Base-by-base conservation (phyloP, 441 rosid species). In the Viola pubescens region DNA sequence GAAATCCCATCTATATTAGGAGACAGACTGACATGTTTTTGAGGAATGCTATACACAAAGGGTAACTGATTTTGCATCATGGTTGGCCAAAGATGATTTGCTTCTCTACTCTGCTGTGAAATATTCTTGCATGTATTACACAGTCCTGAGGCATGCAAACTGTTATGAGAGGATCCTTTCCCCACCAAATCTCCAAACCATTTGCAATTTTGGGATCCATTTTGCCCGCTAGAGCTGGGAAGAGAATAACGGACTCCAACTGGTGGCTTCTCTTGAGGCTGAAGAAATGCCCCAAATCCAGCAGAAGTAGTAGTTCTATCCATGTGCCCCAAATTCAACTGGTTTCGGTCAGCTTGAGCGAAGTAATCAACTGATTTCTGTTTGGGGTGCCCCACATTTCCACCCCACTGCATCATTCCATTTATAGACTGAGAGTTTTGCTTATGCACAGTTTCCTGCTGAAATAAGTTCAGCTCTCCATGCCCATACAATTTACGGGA, bases 121-220 rank as follows among this genome's bases (percentile, higher is more conserved):
- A 64, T 69, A 63, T 72, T 72, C 72, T 81, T 80, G 77, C 86
- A 80, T 4, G 81, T 58, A 56, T 69, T 70, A 53, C 83, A 82
- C 51, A 65, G 62, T 56, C 79, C 74, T 37, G 79, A 53, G 44
- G 68, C 55, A 71, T 73, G 78, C 59, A 69, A 48, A 58, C 71
- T 71, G n/a, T 70, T 52, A 4, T 66, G 65, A 69, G 75, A 70
- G 37, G 82, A 65, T 74, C 54, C 66, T 57, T 74, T 75, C 52
- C 66, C 82, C 60, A 62, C 43, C 48, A 65, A 55, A 66, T 67
- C 77, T 65, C 83, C 82, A 39, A 71, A 63, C 88, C 79, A 75
- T 64, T 72, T 75, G 63, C 75, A 67, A 65, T 52, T 74, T 16
- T 72, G 81, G 65, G 63, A 57, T 73, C 72, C 66, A 42, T 43